Base-by-base conservation (phyloP, 345 rosid species). In the Salix udensis region DNA sequence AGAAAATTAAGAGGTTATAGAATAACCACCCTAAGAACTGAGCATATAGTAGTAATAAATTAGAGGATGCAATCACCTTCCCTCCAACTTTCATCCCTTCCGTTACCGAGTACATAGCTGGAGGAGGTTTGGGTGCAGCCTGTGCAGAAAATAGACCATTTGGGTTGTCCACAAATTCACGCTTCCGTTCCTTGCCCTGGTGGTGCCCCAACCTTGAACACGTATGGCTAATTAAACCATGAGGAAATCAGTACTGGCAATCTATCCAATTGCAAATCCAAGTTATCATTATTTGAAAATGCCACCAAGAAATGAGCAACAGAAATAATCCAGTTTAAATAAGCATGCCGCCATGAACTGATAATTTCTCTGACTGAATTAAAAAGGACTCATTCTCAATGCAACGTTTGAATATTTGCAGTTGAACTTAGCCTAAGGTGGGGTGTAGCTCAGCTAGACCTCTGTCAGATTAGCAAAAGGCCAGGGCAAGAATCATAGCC, bases 101-200 rank as follows among this genome's bases (percentile, higher is more conserved):
- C 2, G 86, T 87, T 23, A 89, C 82, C 16, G 80, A 84, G 83
- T 94, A 94, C 98, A 92, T 83, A 14, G 97, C 97, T 1, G 92
- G 86, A n/a, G 97, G 98, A 6, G 97, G 98, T 72, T 94, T 94
- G n/a, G 98, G 98, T 36, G 98, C 84, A 71, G 98, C 97, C 75
- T 94, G 98, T 40, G 94, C 97, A 30, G 98, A 92, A 83, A 94
- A 94, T 50, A 94, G 83, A 71, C 97, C 98, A 76, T 94, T 94
- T 77, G 97, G 97, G 74, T 87, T 92, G 73, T 92, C 98, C 24
- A 92, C 98, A 37, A 84, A 92, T 2, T 92, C 97, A 26, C 97
- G 88, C 81, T 90, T 94, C 80, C 98, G 74, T 77, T 94, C 97
- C 48, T 92, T 94, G 15, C 98, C 98, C 97, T 1, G 98, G 97